Conservation (phyloP, 2,329 filamentous ascomycete species). For the Lecanicillium sp. region DNA sequence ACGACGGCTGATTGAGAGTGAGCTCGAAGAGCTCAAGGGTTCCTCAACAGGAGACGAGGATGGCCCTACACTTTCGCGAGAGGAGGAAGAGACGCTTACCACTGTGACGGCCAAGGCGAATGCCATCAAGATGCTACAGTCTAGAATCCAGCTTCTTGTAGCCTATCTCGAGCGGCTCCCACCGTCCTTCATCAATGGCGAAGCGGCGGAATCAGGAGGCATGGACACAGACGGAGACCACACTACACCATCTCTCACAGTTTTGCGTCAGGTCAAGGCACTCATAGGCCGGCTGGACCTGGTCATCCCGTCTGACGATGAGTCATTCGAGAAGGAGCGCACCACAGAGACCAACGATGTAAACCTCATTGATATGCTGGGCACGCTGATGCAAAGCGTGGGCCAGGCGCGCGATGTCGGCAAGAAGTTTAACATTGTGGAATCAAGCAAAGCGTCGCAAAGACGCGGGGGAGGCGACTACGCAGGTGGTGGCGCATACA, state of each 20-base stretch:
- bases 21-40: slow-evolving; percentile 19
- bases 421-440: slow-evolving; percentile 60
- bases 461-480: slow-evolving; percentile 15
- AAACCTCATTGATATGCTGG: slow-evolving; percentile 66
- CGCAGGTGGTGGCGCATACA: slow-evolving; percentile 15
- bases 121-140: slow-evolving; percentile 86
- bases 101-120: slow-evolving; percentile 80
- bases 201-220: slow-evolving; percentile 18
- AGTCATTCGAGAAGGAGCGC: slow-evolving; percentile 61
- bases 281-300: slow-evolving; percentile 78
- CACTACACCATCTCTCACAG: slow-evolving; percentile 51
- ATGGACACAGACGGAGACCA: slow-evolving; percentile 25
- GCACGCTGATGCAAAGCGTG: slow-evolving; percentile 64
- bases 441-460: slow-evolving; percentile 24
- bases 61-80: slow-evolving; percentile 37
- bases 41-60: slow-evolving; percentile 17
- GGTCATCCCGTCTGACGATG: slow-evolving; percentile 61
- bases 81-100: slow-evolving; percentile 54
- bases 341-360: slow-evolving; percentile 79
- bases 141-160: slow-evolving; percentile 62
- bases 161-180: slow-evolving; percentile 71
- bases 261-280: slow-evolving; percentile 82
- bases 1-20: slow-evolving; percentile 28
- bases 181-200: slow-evolving; percentile 50
- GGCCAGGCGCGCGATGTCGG: slow-evolving; percentile 65